Evolutionary conservation across 1,284 basidiomycete species (phyloP).

Genomic region (Agroathelia rolfsii): DNA sequence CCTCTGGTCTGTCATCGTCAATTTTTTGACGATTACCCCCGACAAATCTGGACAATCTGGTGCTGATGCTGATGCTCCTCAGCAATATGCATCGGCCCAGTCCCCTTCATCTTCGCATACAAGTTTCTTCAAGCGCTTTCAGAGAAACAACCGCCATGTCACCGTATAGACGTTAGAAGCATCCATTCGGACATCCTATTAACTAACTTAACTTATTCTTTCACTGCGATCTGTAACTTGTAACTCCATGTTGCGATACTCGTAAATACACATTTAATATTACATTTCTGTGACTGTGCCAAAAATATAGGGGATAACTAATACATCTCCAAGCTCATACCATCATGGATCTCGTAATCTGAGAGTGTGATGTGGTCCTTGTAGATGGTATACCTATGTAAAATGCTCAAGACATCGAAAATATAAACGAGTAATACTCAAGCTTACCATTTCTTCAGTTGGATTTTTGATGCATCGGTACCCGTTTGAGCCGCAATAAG

Average conservation of each 20-base stretch:
- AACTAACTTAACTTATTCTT: too few relatives aligned
- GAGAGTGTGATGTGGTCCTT: constrained; percentile 91
- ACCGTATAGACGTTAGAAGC: too few relatives aligned
- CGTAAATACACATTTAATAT: too few relatives aligned
- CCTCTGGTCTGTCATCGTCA: constrained; percentile 57
- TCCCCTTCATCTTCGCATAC: too few relatives aligned
- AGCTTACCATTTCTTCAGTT: constrained; percentile 90
- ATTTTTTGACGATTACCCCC: constrained; percentile 41
- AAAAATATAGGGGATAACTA: too few relatives aligned
- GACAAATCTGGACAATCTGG: constrained; percentile 16
- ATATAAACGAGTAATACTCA: background rate
- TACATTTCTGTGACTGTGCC: too few relatives aligned
- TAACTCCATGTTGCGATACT: too few relatives aligned
- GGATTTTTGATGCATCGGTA: constrained; percentile 79
- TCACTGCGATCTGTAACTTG: too few relatives aligned
- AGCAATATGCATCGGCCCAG: constrained; percentile 4
- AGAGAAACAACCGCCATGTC: too few relatives aligned
- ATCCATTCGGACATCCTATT: too few relatives aligned
- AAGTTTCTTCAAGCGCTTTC: too few relatives aligned
- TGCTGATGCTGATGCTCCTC: constrained; percentile 8
- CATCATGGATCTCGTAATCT: constrained; percentile 94
- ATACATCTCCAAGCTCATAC: constrained; percentile 93
- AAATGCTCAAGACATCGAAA: constrained; percentile 1
- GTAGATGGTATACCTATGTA: constrained; percentile 76
- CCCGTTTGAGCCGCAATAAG: constrained; percentile 96